Evolutionary conservation across 345 rosid species (phyloP).

Genomic region (Brassica cretica): DNA sequence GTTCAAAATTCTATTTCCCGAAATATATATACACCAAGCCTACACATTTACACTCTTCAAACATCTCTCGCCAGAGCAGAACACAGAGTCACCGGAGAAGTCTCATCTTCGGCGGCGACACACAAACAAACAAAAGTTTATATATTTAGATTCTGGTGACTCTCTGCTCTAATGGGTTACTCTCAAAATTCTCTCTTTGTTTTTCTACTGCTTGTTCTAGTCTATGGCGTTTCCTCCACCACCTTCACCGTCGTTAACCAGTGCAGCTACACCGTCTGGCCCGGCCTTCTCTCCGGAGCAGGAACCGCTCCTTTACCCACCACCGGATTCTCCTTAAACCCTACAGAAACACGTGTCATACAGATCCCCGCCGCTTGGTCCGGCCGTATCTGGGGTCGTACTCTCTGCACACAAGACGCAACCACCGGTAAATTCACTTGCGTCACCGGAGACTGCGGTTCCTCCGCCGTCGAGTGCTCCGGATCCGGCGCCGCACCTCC

Average conservation of each 20-base stretch:
- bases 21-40: neutral
- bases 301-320: conserved; percentile 54
- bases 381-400: conserved; percentile 79
- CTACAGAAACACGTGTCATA: conserved; percentile 43
- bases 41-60: conserved; percentile 7
- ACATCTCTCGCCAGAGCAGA: conserved; percentile 2
- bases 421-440: conserved; percentile 62
- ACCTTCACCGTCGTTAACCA: conserved; percentile 55
- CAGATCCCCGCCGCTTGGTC: conserved; percentile 55
- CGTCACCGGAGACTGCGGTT: conserved; percentile 63
- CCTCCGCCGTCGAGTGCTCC: conserved; percentile 51
- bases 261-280: conserved; percentile 68
- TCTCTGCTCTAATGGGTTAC: conserved; percentile 36
- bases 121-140: neutral
- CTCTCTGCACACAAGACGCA: conserved; percentile 53
- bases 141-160: conserved; percentile 30
- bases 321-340: conserved; percentile 58
- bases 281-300: conserved; percentile 65
- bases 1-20: neutral
- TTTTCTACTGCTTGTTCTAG: neutral
- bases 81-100: conserved; percentile 34
- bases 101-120: conserved; percentile 16
- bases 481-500: conserved; percentile 62
- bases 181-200: conserved; percentile 26
- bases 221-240: conserved; percentile 27